A percentile compares a stretch with the other conserved stretches of the same genome.
phyloP scores from a whole-genome alignment of 1,284 basidiomycete species.

The Tylopilus orsonianus region DNA sequence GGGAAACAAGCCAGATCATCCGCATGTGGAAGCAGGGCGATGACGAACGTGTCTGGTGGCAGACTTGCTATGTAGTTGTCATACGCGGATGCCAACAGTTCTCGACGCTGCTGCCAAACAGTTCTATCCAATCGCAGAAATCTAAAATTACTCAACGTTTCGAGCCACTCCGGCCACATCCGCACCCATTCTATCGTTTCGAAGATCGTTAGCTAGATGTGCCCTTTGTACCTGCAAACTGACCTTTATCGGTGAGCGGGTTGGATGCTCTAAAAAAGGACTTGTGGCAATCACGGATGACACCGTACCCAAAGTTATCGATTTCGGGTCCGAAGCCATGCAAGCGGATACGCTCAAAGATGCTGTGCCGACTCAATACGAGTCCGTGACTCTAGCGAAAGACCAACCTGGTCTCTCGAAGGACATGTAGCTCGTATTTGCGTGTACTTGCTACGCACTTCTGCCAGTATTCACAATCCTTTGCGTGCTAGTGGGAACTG shows the following conservation, averaged over 20 bases:
- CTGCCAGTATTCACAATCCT: background rate
- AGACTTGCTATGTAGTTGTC: background rate
- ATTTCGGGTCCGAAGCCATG: constrained; percentile 13
- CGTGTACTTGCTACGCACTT: background rate
- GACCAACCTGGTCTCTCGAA: background rate
- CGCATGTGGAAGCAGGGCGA: constrained; percentile 15
- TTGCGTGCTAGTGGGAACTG: constrained; percentile 3
- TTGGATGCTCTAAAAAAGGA: constrained; percentile 7
- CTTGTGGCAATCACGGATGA: background rate
- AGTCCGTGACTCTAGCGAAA: background rate
- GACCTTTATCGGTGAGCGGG: constrained; percentile 14
- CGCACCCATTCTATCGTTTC: constrained; percentile 7
- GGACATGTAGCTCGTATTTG: background rate
- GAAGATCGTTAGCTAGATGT: background rate
- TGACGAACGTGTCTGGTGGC: background rate
- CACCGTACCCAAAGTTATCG: background rate
- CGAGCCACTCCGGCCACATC: constrained; percentile 5
- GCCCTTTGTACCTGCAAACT: background rate
- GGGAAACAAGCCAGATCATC: constrained; percentile 9
- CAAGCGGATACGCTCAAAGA: constrained; percentile 8
- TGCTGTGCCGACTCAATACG: background rate
- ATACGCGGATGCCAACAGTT: constrained; percentile 1
- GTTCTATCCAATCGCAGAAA: constrained; percentile 1
- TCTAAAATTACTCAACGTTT: constrained; percentile 8
- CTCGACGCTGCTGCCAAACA: constrained; percentile 15